Evolutionary conservation across 1,139 yeast genomes (phyloP).

Genomic region (Citeromyces hawaiiensis): DNA sequence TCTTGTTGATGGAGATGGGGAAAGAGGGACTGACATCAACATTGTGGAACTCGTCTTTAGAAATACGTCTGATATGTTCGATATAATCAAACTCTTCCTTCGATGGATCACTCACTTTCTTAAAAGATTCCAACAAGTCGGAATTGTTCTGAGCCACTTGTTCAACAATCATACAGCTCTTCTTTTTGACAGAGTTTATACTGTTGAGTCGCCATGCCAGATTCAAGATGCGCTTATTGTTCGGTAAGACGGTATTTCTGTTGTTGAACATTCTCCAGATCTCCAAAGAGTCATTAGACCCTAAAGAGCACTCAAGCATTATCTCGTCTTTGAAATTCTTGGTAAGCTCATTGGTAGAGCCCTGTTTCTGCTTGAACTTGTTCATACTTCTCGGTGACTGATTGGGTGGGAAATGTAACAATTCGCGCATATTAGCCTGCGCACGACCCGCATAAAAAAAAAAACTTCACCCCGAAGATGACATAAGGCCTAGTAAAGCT

Average conservation of each 20-base stretch:
- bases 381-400: no score
- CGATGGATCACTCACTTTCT: conserved; percentile 2
- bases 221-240: conserved; percentile 16
- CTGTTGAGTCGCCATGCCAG: conserved; percentile 19
- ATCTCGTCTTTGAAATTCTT: conserved; percentile 13
- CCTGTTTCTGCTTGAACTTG: not conserved
- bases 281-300: conserved; percentile 14
- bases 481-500: no score
- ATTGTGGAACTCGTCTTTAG: conserved; percentile 15
- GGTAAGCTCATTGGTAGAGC: conserved; percentile 7
- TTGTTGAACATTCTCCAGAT: conserved; percentile 19
- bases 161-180: not conserved
- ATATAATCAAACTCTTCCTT: conserved; percentile 16
- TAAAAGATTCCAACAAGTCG: not conserved
- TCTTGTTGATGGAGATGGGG: conserved; percentile 9
- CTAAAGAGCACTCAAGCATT: conserved; percentile 10
- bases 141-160: not conserved
- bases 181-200: conserved; percentile 12
- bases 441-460: no score
- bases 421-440: no score
- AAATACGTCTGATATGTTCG: conserved; percentile 18
- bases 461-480: no score
- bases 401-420: no score
- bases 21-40: conserved; percentile 8
- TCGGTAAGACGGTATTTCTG: conserved; percentile 16